phyloP scores from a whole-genome alignment of 352 stramenopile species.

The Saprolegnia diclina region DNA sequence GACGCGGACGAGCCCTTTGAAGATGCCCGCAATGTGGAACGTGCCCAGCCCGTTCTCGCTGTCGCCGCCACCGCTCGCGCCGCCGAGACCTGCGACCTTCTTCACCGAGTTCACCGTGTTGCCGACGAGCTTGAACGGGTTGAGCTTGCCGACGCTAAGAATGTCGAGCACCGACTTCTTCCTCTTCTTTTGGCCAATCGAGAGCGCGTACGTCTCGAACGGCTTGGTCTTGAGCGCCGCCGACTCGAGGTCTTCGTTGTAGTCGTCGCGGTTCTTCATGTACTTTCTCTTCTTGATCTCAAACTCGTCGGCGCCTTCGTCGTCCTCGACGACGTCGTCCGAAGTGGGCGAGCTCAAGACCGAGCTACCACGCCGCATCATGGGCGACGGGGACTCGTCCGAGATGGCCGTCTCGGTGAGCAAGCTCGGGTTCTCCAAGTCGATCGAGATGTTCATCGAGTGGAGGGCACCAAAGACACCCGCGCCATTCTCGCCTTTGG shows the following conservation, averaged over 20 bases:
- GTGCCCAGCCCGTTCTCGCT: conserved; percentile 41
- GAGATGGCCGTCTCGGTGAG: conserved; percentile 14
- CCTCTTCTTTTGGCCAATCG: conserved; percentile 74
- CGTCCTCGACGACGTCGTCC: conserved; percentile 35
- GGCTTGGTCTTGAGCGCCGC: conserved; percentile 70
- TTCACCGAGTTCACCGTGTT: not conserved
- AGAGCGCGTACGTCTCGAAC: conserved; percentile 85
- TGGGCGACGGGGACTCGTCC: conserved; percentile 50
- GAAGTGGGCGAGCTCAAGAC: not conserved
- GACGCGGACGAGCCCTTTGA: conserved; percentile 88
- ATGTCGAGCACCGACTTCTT: conserved; percentile 54
- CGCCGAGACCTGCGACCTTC: not conserved
- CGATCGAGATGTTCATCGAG: conserved; percentile 55
- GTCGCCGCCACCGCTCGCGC: conserved; percentile 35
- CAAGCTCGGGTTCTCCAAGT: conserved; percentile 19
- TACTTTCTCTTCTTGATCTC: conserved; percentile 67
- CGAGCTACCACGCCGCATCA: not conserved
- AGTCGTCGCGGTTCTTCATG: conserved; percentile 62
- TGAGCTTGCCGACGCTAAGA: conserved; percentile 48
- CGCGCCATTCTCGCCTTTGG: conserved; percentile 66
- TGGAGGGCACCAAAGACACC: conserved; percentile 82
- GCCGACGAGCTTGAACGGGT: conserved; percentile 7
- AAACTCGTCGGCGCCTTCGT: conserved; percentile 29
- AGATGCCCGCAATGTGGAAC: conserved; percentile 79
- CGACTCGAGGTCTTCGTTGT: conserved; percentile 59